Evolutionary conservation across 306 rosid species (phyloP).

Genomic region (Cicer bijugum): DNA sequence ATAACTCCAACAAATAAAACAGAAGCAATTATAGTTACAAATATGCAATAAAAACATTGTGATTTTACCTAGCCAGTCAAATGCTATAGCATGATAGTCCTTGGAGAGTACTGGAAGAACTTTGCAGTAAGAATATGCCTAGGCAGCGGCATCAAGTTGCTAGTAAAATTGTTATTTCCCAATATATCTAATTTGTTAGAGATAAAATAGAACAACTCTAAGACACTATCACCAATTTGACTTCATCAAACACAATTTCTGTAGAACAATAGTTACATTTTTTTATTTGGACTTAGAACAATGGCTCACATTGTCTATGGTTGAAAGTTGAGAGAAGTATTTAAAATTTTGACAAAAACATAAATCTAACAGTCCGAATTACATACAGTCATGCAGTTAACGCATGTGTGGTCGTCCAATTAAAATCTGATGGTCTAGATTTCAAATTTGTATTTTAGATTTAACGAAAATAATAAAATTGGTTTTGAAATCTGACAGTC

Average conservation of each 20-base stretch:
- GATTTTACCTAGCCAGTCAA: constrained; percentile 87
- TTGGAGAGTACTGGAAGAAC: constrained; percentile 77
- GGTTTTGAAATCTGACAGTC: too few species aligned
- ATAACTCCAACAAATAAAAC: background rate
- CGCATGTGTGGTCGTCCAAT: too few species aligned
- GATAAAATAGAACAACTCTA: background rate
- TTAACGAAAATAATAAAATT: too few species aligned
- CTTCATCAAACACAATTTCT: background rate
- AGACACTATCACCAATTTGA: background rate
- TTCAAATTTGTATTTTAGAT: too few species aligned
- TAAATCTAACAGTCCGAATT: too few species aligned
- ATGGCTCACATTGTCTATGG: too few species aligned
- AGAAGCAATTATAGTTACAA: constrained; percentile 19
- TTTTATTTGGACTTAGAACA: too few species aligned
- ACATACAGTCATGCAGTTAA: too few species aligned
- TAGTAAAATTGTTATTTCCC: constrained; percentile 28
- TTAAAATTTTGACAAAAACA: too few species aligned
- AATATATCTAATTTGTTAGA: constrained; percentile 8
- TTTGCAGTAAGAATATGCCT: constrained; percentile 93
- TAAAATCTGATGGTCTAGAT: too few species aligned
- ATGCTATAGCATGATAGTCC: constrained; percentile 65
- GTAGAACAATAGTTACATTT: background rate
- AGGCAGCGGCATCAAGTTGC: constrained; percentile 41
- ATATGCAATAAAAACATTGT: constrained; percentile 29
- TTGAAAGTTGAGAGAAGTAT: too few species aligned